Percentiles rank a stretch among this genome's conserved stretches.
Evolutionary conservation across 805 yeast species (phyloP).

Genomic region (Sugiyamaella smithiae): DNA sequence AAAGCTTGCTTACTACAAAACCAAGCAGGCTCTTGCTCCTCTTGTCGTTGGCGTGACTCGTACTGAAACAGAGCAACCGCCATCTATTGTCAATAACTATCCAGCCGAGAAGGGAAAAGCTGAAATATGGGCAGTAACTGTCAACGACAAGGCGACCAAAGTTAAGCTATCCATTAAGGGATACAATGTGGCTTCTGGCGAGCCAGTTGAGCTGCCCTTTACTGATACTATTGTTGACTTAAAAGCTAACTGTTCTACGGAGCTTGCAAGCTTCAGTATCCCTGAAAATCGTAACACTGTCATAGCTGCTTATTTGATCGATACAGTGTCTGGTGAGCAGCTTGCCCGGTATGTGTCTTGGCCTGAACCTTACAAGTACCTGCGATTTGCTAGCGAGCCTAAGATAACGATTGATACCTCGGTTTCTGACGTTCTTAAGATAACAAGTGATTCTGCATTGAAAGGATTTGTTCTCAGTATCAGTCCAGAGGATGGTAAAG

Average conservation of each 20-base stretch:
- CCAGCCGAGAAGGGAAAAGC: constrained; percentile 2
- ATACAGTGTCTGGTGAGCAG: constrained; percentile 29
- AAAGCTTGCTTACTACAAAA: constrained; percentile 45
- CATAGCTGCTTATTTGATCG: constrained; percentile 11
- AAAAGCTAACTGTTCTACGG: background rate
- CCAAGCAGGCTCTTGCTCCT: constrained; percentile 41
- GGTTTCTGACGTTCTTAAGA: background rate
- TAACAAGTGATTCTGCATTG: constrained; percentile 6
- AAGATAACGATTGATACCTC: background rate
- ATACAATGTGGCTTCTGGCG: constrained; percentile 1
- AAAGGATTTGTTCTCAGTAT: constrained; percentile 6
- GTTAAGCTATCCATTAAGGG: background rate
- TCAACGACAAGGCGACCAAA: background rate
- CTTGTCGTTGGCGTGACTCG: constrained; percentile 36
- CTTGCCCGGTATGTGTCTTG: constrained; percentile 36
- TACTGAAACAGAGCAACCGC: constrained; percentile 4
- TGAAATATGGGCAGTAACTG: constrained; percentile 6
- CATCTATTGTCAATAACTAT: constrained; percentile 1
- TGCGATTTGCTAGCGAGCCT: constrained; percentile 30
- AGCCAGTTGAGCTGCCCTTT: background rate
- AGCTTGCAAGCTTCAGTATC: background rate
- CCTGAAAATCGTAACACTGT: background rate
- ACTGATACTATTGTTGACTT: background rate
- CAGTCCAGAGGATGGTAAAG: constrained; percentile 1
- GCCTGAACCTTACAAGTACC: constrained; percentile 48